Evolutionary conservation across 2,329 filamentous ascomycete species (phyloP), one percentile per base, ranked within the genome.

Genomic region (Alternaria postmessia): DNA sequence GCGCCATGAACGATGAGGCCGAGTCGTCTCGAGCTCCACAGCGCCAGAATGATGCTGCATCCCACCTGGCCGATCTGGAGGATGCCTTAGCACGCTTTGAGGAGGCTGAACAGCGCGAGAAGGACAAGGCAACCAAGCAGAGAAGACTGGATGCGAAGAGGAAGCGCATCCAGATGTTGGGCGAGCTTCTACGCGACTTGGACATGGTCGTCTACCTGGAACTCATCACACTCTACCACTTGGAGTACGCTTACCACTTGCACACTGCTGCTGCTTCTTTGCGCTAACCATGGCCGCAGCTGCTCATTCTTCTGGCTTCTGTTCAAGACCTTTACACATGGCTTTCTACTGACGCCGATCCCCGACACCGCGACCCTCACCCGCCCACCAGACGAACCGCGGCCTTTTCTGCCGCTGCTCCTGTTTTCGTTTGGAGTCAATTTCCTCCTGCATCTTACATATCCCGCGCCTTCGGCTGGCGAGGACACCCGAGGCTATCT

Each of bases 181-280:
- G 87, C 66, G 82, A 86, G 54, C 72, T 89, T 51, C 79, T 88
- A 61, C 81, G 83, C 57, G 83, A 84, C 67, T 75, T 89, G 43
- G 87, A 89, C 68, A 82, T 86, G 66, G 70, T 88, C 48, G 82
- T 88, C 57, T 89, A 88, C 77, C 84, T 87, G 73, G 81, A 89
- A 78, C 78, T 89, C 60, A 86, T 87, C 38, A 81, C 83, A 7
- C 75, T 88, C 59, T 89, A 89, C 75, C 87, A 89, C 73, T 82
- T 88, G 77, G 87, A 89, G 86, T 88, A 81, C 69, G 84, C 70
- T 36, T n/a, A 32, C 36, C 7, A 7, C 3, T 7, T 57, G 39
- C 42, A 34, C 26, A 18, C 32, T 53, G 16, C 41, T 30, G 22
- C 26, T 53, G 16, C 41, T 30, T 20, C 30, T n/a, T 24, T 54